Evolutionary conservation across 768 basidiomycete species (phyloP).

Genomic region (Sarcomyxa edulis): DNA sequence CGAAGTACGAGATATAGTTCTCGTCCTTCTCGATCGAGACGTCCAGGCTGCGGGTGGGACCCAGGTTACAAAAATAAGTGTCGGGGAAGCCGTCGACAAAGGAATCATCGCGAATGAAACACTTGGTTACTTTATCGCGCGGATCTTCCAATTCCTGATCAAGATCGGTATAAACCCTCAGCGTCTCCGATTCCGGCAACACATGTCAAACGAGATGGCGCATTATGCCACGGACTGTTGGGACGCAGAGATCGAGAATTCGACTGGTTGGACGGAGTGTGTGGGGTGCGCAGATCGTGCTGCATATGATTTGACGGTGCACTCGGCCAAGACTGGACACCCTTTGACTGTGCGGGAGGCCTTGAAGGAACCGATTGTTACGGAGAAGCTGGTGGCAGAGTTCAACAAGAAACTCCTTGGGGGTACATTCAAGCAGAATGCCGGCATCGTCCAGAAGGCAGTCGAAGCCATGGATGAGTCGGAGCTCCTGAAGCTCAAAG

Average conservation of each 20-base stretch:
- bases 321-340: constrained; percentile 77
- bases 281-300: constrained; percentile 98
- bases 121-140: constrained; percentile 93
- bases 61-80: constrained; percentile 55
- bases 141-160: constrained; percentile 84
- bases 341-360: constrained; percentile 83
- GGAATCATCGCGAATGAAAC: constrained; percentile 95
- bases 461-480: constrained; percentile 66
- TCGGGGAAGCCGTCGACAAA: constrained; percentile 85
- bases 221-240: constrained; percentile 99
- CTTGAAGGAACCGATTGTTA: constrained; percentile 78
- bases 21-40: constrained; percentile 76
- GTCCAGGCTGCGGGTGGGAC: constrained; percentile 77
- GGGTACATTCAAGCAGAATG: constrained; percentile 83
- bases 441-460: constrained; percentile 55
- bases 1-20: constrained; percentile 70
- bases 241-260: constrained; percentile 97
- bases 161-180: constrained; percentile 86
- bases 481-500: constrained; percentile 59
- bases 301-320: constrained; percentile 93
- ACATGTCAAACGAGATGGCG: constrained; percentile 99
- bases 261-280: constrained; percentile 93
- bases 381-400: constrained; percentile 72
- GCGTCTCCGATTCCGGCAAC: constrained; percentile 91
- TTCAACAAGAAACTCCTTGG: constrained; percentile 89